Evolutionary conservation across 495 filamentous ascomycete species (phyloP).

Genomic region (Lophium mytilinum): DNA sequence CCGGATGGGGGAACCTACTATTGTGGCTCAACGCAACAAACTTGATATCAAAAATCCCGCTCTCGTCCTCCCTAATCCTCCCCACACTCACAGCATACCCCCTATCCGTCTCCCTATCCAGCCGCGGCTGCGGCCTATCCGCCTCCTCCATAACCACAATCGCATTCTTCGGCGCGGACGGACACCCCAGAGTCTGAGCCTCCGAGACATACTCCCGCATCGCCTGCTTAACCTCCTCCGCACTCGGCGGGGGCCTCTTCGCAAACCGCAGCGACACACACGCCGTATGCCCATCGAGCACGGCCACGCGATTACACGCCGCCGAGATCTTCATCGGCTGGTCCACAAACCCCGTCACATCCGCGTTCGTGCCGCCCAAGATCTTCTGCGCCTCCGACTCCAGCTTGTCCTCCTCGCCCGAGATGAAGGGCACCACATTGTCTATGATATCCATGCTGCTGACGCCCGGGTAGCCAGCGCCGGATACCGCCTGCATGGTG

Average conservation of each 20-base stretch:
- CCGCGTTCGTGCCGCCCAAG: conserved; percentile 32
- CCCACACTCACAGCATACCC: conserved; percentile 39
- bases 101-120: conserved; percentile 38
- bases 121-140: conserved; percentile 37
- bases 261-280: conserved; percentile 37
- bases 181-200: conserved; percentile 37
- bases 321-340: conserved; percentile 33
- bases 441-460: conserved; percentile 41
- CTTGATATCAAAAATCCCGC: conserved; percentile 38
- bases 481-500: conserved; percentile 39
- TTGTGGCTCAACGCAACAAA: conserved; percentile 42
- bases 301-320: conserved; percentile 37
- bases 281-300: conserved; percentile 39
- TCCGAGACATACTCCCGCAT: conserved; percentile 37
- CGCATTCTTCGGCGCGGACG: conserved; percentile 33
- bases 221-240: conserved; percentile 36
- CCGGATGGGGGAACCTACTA: conserved; percentile 40
- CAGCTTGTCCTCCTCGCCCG: conserved; percentile 40
- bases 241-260: conserved; percentile 32
- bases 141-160: conserved; percentile 40
- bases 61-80: conserved; percentile 36
- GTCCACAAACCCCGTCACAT: conserved; percentile 31
- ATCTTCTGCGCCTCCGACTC: conserved; percentile 39
- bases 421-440: conserved; percentile 39
- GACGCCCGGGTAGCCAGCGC: conserved; percentile 39